These are phyloP conservation scores for Globisporangium takayamanum DNA, from an alignment of 352 stramenopile genomes.

Conservation along the genomic window DNA sequence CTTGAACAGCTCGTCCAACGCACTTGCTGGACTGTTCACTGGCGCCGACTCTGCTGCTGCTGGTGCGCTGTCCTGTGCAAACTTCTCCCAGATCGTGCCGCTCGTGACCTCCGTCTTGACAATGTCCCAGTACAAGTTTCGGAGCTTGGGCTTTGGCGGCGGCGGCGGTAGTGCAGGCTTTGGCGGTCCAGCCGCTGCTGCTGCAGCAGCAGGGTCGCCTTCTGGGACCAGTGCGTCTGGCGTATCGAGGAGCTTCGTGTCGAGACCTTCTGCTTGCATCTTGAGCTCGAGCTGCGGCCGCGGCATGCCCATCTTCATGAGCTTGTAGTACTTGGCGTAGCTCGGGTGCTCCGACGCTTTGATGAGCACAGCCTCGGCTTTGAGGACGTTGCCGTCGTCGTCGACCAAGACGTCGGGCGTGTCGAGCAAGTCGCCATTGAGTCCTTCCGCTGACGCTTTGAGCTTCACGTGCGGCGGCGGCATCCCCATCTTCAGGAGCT, in stretches of 20 bases:
- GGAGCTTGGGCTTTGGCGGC: constrained; percentile 72
- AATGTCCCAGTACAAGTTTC: constrained; percentile 81
- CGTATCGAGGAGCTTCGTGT: constrained; percentile 85
- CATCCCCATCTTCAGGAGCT: constrained; percentile 88
- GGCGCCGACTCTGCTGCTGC: constrained; percentile 21
- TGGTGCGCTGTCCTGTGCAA: constrained; percentile 16
- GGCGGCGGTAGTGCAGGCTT: constrained; percentile 29
- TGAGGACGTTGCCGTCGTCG: constrained; percentile 27
- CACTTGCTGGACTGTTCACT: constrained; percentile 10
- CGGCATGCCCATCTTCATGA: constrained; percentile 85
- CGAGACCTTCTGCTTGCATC: constrained; percentile 55
- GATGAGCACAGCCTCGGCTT: constrained; percentile 24
- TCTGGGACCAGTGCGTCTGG: constrained; percentile 68
- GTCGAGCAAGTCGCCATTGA: constrained; percentile 47
- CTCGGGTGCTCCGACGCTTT: constrained; percentile 81
- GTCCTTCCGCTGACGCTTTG: constrained; percentile 58
- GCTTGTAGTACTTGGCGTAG: constrained; percentile 94
- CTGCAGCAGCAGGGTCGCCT: constrained; percentile 16
- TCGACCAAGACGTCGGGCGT: constrained; percentile 54
- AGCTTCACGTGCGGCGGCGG: constrained; percentile 85
- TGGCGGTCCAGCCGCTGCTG: constrained; percentile 13
- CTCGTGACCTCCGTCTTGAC: constrained; percentile 47
- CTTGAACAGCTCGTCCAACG: constrained; percentile 30
- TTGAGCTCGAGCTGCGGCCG: constrained; percentile 88
- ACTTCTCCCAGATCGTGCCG: constrained; percentile 75